A percentile compares a stretch with the other conserved stretches of the same genome.
Conservation (phyloP, 331 rosid genomes). For the Prunus yedoensis region DNA sequence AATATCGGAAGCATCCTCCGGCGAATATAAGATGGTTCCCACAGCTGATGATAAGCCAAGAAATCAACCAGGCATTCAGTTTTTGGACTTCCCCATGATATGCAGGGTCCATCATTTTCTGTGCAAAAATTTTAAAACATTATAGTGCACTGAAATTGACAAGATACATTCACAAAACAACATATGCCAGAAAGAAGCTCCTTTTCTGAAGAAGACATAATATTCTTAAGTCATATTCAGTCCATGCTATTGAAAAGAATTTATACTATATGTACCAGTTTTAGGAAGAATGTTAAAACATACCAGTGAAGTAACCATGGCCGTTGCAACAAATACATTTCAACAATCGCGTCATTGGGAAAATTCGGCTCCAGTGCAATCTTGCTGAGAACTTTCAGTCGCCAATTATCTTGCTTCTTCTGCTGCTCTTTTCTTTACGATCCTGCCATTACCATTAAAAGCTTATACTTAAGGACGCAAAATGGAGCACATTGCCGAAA, state of each 20-base stretch:
- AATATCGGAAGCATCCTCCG: constrained; percentile 72
- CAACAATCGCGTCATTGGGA: constrained; percentile 63
- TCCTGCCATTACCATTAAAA: constrained; percentile 45
- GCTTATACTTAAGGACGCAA: constrained; percentile 4
- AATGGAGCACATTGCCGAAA: neutral
- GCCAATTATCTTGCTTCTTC: constrained; percentile 61
- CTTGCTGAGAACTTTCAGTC: constrained; percentile 54
- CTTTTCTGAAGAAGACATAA: neutral
- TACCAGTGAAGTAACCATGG: constrained; percentile 65
- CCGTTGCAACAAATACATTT: constrained; percentile 64
- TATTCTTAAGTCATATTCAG: neutral
- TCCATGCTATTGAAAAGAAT: neutral
- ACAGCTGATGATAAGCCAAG: constrained; percentile 63
- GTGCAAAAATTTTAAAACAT: constrained; percentile 14
- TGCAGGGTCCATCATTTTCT: constrained; percentile 54
- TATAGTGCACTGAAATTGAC: constrained; percentile 19
- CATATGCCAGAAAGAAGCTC: neutral
- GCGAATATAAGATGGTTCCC: constrained; percentile 78
- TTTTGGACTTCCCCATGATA: constrained; percentile 64
- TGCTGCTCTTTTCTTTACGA: constrained; percentile 60
- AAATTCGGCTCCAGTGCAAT: constrained; percentile 69
- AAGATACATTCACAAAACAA: neutral
- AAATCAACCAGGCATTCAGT: constrained; percentile 63
- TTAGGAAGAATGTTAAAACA: neutral
- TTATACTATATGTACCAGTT: neutral